Conservation (phyloP, 139 green algal genomes). For the Haematococcus lacustris region DNA sequence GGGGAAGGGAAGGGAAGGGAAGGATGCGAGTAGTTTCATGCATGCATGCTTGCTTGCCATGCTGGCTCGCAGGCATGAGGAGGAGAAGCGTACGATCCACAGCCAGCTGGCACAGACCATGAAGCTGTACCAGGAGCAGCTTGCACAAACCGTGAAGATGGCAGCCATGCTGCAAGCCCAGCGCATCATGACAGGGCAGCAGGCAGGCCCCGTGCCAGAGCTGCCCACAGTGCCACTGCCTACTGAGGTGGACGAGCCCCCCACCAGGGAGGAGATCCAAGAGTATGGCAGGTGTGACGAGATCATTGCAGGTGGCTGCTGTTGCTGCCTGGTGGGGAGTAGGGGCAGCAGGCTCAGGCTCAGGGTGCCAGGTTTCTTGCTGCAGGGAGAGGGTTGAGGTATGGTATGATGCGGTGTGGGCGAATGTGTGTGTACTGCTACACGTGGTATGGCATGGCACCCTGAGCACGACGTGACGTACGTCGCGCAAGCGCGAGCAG, state of each 20-base stretch:
- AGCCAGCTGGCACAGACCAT: constrained; percentile 31
- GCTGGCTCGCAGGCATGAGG: constrained; percentile 15
- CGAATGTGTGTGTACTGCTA: no score
- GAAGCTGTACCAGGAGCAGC: constrained; percentile 41
- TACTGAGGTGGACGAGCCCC: constrained; percentile 26
- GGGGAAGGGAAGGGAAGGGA: no score
- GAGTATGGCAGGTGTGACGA: constrained; percentile 38
- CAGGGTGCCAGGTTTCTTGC: no score
- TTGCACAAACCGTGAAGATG: constrained; percentile 39
- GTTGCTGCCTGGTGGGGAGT: no score
- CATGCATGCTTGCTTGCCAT: not conserved
- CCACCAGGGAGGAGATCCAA: constrained; percentile 24
- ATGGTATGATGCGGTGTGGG: no score
- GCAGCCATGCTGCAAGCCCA: constrained; percentile 38
- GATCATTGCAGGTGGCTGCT: no score
- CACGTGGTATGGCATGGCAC: no score
- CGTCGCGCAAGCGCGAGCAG: no score
- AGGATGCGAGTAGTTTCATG: no score
- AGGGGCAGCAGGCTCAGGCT: no score
- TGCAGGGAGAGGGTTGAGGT: no score
- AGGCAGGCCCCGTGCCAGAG: not conserved
- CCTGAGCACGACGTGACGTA: no score
- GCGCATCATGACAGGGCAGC: constrained; percentile 27
- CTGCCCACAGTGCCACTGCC: constrained; percentile 12
- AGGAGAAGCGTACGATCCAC: constrained; percentile 26